Base-by-base conservation (phyloP, 2,329 filamentous ascomycete genomes). In the Tympanopsis confertula region DNA sequence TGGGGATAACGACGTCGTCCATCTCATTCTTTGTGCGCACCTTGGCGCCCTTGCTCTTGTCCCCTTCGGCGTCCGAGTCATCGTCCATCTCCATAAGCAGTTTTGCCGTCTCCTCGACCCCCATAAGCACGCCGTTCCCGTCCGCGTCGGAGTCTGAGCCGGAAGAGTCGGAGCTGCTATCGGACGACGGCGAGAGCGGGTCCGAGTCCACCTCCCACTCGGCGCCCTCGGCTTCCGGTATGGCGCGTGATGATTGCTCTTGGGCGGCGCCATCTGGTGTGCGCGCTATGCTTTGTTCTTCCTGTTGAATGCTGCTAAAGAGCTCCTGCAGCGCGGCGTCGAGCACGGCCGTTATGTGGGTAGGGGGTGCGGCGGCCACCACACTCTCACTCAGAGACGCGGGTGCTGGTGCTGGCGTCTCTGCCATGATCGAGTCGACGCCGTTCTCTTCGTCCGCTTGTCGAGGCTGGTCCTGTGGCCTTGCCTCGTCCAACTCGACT, bases 161-260 rank as follows among this genome's bases (percentile, higher is more conserved):
- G n/a, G 70, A 73, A 0, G 70, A 74, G 28, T 70, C 71, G 47
- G 60, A 66, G 51, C 64, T 69, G 4, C 71, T 74, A 13, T 74
- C 68, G 0, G 68, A 70, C 0, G 74, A 84, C 4, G 80, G 84
- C 49, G 78, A 75, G 50, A 82, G 82, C 0, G 82, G 82, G 1
- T 81, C 85, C 1, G 82, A 87, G 50, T 89, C 84, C 5, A 70
- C 63, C 52, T 94, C 86, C 85, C 86, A 96, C 56, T 95, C 88
- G 3, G 82, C 79, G 33, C 82, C 66, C 10, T 60, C 64, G 13
- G 41, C 39, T 43, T 50, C 39, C 42, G 15, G 36, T 17, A 36
- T 19, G 15, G 39, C 41, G 19, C 13, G 42, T 45, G 19, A n/a
- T n/a, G n/a, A n/a, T n/a, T 44, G 44, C n/a, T 44, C 37, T 15